Conservation (phyloP, 148 eudicot species). For the Vaccinium corymbosum region DNA sequence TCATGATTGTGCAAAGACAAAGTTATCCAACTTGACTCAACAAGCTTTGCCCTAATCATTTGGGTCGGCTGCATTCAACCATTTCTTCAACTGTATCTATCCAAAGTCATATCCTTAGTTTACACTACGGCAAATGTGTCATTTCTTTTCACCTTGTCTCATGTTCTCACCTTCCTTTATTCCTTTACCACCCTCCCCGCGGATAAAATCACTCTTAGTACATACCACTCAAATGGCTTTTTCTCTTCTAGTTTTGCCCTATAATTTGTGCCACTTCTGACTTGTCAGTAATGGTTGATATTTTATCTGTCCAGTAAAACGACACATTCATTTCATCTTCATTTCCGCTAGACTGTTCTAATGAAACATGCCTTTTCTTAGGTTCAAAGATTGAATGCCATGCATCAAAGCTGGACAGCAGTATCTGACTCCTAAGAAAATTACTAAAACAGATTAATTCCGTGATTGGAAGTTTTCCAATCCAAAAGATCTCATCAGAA, state of each 20-base stretch:
- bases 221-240: background rate
- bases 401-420: background rate
- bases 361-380: background rate
- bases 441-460: background rate
- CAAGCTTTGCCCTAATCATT: background rate
- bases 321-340: background rate
- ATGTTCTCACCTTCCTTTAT: background rate
- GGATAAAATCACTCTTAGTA: background rate
- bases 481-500: background rate
- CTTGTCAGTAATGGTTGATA: background rate
- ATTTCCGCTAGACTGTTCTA: background rate
- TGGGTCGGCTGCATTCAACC: background rate
- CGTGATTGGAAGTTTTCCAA: background rate
- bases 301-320: background rate
- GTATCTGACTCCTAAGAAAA: background rate
- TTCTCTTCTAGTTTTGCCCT: background rate
- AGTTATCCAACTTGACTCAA: background rate
- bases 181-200: background rate
- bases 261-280: background rate
- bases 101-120: background rate
- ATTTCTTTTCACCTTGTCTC: background rate
- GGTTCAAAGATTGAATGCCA: background rate
- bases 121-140: background rate
- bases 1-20: background rate
- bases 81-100: background rate